phyloP scores from a whole-genome alignment of 768 basidiomycete genomes.

The Fistulinella prunicolor region DNA sequence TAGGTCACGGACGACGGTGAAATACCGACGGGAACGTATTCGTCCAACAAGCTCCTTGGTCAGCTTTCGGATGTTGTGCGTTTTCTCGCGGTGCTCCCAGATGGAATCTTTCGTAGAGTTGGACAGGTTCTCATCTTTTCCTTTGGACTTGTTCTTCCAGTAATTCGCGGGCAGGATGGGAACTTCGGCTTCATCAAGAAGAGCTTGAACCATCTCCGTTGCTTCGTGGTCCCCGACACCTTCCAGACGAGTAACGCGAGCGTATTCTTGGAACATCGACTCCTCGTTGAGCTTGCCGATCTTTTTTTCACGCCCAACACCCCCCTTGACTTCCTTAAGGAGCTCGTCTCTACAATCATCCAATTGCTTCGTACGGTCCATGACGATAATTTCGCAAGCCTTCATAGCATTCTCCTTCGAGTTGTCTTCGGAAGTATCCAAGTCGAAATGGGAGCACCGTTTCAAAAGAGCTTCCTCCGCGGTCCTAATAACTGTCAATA shows the following conservation, averaged over 20 bases:
- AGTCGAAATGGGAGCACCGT: conserved; percentile 92
- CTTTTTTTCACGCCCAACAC: conserved; percentile 65
- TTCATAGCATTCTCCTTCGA: conserved; percentile 75
- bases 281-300: conserved; percentile 63
- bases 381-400: conserved; percentile 89
- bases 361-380: conserved; percentile 75
- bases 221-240: conserved; percentile 76
- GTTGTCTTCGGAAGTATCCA: conserved; percentile 55
- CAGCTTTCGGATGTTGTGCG: conserved; percentile 79
- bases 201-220: conserved; percentile 51
- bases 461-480: conserved; percentile 93
- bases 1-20: conserved; percentile 85
- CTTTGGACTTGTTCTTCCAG: conserved; percentile 44
- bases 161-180: conserved; percentile 30
- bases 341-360: conserved; percentile 78
- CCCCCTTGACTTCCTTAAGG: conserved; percentile 58
- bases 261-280: conserved; percentile 77
- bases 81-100: conserved; percentile 85
- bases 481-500: conserved; percentile 45
- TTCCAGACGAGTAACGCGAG: conserved; percentile 63
- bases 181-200: conserved; percentile 62
- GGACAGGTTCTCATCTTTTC: conserved; percentile 53
- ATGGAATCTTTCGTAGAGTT: conserved; percentile 58
- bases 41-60: conserved; percentile 89
- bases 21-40: conserved; percentile 87